Evolutionary conservation across 2,329 filamentous ascomycete species (phyloP), one percentile per base, ranked within the genome.

Genomic region (Xylariaceae sp.): DNA sequence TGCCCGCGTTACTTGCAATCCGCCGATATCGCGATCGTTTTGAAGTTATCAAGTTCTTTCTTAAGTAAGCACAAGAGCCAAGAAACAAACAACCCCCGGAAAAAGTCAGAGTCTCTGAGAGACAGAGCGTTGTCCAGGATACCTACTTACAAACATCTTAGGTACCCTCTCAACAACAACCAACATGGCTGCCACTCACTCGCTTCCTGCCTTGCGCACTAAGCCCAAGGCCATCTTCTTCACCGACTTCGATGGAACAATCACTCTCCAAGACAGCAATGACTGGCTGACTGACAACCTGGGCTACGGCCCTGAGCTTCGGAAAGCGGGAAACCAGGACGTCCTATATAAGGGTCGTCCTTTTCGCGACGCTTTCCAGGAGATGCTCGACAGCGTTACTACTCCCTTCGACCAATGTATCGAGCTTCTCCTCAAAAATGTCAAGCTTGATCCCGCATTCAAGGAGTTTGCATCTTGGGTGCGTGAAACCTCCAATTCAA

Each of bases 161-260:
- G 18, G 5, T 34, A n/a, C 30, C 30, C 47, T 30, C 7, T 3
- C 15, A 17, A 34, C 17, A 17, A 34, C 17, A 42, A 44, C 9
- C 8, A 62, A 11, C 10, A 64, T 64, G 62, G 47, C 62, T 17
- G 8, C 51, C 8, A 7, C 48, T 53, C 53, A 57, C 17, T 50
- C 54, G 15, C 81, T 84, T 30, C 83, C 84, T 58, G 84, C 84
- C 50, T 76, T 87, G 73, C 78, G 78, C 69, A 85, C 80, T 59
- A 86, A 88, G 73, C 92, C 92, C 55, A 89, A 91, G 77, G 89
- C 90, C 79, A 92, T 99, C 80, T 97, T 99, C 83, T 97, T 97
- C 80, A 96, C 92, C 68, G 94, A 99, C 78, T 97, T 97, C 73
- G 94, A 99, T 76, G 94, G 94, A 70, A 97, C 92, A 56, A 93